Conservation (phyloP, 768 basidiomycete genomes). For the Boletus tylopilopsis region DNA sequence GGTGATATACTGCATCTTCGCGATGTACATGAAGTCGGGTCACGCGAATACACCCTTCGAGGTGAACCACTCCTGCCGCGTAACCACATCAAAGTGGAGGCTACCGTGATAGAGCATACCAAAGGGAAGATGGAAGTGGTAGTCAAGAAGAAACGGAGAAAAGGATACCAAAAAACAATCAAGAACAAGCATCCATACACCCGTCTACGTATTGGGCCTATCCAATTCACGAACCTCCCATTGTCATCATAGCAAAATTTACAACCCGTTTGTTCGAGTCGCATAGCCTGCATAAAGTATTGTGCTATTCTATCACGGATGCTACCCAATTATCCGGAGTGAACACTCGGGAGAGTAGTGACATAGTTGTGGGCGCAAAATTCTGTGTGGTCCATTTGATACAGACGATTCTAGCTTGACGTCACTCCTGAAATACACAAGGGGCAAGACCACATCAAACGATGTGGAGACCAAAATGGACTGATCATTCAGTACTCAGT, state of each 20-base stretch:
- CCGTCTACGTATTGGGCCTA: slow-evolving; percentile 86
- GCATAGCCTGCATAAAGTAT: too few species aligned
- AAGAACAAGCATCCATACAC: slow-evolving; percentile 94
- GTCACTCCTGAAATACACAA: too few species aligned
- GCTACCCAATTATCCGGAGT: too few species aligned
- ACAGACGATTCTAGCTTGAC: too few species aligned
- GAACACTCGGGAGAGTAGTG: too few species aligned
- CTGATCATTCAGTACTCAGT: too few species aligned
- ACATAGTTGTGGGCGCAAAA: too few species aligned
- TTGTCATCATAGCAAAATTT: slow-evolving; percentile 24
- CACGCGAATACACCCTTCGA: slow-evolving; percentile 89
- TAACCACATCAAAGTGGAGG: slow-evolving; percentile 65
- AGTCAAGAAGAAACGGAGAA: slow-evolving; percentile 97
- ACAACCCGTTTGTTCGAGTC: neutral
- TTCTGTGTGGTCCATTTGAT: too few species aligned
- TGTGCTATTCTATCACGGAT: too few species aligned
- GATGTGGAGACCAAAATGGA: too few species aligned
- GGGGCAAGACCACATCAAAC: too few species aligned
- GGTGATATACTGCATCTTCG: slow-evolving; percentile 83
- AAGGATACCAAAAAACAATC: slow-evolving; percentile 94
- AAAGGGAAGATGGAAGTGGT: slow-evolving; percentile 89
- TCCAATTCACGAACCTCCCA: slow-evolving; percentile 43
- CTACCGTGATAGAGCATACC: slow-evolving; percentile 97
- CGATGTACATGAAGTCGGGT: slow-evolving; percentile 91
- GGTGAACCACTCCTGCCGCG: slow-evolving; percentile 69